A percentile compares a stretch with the other conserved stretches of the same genome.
Conservation (phyloP, 495 filamentous ascomycete genomes). For the Xylaria grammica region DNA sequence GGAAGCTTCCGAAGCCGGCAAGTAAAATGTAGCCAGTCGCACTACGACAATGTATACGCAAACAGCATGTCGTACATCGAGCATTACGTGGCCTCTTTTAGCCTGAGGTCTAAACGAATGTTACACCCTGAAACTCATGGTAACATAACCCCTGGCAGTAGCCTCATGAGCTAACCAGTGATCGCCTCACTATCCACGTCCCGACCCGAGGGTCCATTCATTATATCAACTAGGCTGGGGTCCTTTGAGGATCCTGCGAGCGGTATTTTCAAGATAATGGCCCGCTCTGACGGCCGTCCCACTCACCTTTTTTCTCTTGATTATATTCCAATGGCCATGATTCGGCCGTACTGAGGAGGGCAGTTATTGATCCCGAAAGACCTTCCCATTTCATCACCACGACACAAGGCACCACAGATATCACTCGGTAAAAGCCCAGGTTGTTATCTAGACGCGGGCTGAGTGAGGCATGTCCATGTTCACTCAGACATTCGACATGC, state of each 20-base stretch:
- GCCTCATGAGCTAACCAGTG: constrained; percentile 8
- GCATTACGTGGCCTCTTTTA: constrained; percentile 24
- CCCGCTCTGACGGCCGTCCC: constrained; percentile 11
- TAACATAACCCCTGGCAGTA: constrained; percentile 17
- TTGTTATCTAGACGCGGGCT: background rate
- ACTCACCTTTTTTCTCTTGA: constrained; percentile 9
- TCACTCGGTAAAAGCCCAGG: background rate
- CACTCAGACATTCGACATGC: background rate
- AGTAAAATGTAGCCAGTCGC: constrained; percentile 21
- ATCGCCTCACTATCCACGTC: constrained; percentile 7
- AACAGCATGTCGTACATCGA: constrained; percentile 17
- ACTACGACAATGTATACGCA: constrained; percentile 19
- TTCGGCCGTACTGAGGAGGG: background rate
- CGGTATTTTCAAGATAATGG: constrained; percentile 12
- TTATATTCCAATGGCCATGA: background rate
- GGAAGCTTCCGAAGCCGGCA: constrained; percentile 23
- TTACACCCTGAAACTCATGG: constrained; percentile 21
- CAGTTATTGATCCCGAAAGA: constrained; percentile 1
- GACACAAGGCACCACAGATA: constrained; percentile 9
- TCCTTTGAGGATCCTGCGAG: background rate
- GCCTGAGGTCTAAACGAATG: constrained; percentile 28
- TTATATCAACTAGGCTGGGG: constrained; percentile 12
- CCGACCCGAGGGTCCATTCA: constrained; percentile 6
- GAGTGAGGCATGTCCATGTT: constrained; percentile 8
- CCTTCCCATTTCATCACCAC: constrained; percentile 18